Base-by-base conservation (phyloP, 257 asterid genomes). In the Gardenia jasminoides region DNA sequence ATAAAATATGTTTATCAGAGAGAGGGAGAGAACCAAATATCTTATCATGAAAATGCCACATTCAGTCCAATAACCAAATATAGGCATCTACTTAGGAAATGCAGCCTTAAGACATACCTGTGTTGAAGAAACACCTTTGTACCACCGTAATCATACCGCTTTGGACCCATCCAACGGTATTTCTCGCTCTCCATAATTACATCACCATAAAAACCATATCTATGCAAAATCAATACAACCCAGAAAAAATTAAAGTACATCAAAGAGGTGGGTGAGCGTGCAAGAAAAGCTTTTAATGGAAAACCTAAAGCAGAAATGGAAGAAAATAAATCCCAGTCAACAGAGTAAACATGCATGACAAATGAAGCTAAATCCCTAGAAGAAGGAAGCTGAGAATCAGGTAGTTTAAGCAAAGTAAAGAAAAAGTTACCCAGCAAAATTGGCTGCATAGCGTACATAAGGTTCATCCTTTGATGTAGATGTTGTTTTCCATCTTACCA, bases 151-250 rank as follows among this genome's bases (percentile, higher is more conserved):
- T 96, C 99, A 79, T 96, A 96, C 68, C 97, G 87, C 78, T 87
- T 90, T 4, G 99, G 99, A 73, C 99, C 99, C 99, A 96, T 92
- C 99, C 99, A 93, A 43, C 99, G 90, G 83, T 89, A 88, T 78
- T 93, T 93, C 82, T 96, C 98, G 58, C 99, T 96, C 90, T 96
- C 99, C 16, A 93, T 90, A 52, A 96, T 91, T 85, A 96, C 98
- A 88, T 96, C 99, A 71, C 99, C 99, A 82, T 96, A 96, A 86
- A 96, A 96, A 24, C 99, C 99, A 71, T 96, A 96, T 90, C 98
- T 93, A 82, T 80, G 15, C 59, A 73, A 80, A 74, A 76, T 26
- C 78, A 74, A 36, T 59, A 77, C 59, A 33, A 70, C 78, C 33
- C 72, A 52, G 56, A 67, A 81, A 43, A 0, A 33, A 69, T 22